A percentile compares a stretch with the other conserved stretches of the same genome.
These are phyloP conservation scores for Lolium rigidum DNA, from an alignment of 176 grass and related monocot species.

Conservation along the genomic window DNA sequence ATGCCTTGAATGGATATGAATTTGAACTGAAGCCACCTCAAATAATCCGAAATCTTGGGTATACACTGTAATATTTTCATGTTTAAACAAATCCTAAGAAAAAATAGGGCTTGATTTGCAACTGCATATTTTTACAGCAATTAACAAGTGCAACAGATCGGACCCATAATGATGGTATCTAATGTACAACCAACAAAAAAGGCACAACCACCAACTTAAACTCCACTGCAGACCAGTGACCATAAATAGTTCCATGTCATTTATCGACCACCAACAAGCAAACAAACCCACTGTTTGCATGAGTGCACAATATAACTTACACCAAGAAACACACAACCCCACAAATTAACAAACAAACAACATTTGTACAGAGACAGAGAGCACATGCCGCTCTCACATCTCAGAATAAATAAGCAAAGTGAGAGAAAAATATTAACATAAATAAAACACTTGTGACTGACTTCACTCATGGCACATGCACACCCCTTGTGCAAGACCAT, in stretches of 20 bases:
- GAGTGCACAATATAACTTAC: constrained; percentile 26
- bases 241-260: constrained; percentile 38
- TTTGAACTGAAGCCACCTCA: neutral
- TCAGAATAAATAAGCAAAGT: constrained; percentile 35
- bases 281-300: constrained; percentile 28
- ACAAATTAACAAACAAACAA: constrained; percentile 38
- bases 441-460: constrained; percentile 33
- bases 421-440: constrained; percentile 41
- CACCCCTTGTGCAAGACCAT: constrained; percentile 15
- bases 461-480: constrained; percentile 31
- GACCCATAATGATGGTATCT: neutral
- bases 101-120: neutral
- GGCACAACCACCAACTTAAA: neutral
- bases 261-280: constrained; percentile 43
- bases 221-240: neutral
- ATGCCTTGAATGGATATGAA: neutral
- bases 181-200: neutral
- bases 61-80: neutral
- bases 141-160: neutral
- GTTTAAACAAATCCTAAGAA: neutral
- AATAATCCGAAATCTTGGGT: neutral
- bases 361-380: constrained; percentile 16
- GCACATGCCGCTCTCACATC: constrained; percentile 34
- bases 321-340: constrained; percentile 36
- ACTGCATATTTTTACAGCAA: neutral